Percentiles rank a stretch among this genome's conserved stretches.
These are phyloP conservation scores for Marchantia polymorpha DNA, from an alignment of 225 moss, liverwort and hornwort genomes.

Conservation along the genomic window DNA sequence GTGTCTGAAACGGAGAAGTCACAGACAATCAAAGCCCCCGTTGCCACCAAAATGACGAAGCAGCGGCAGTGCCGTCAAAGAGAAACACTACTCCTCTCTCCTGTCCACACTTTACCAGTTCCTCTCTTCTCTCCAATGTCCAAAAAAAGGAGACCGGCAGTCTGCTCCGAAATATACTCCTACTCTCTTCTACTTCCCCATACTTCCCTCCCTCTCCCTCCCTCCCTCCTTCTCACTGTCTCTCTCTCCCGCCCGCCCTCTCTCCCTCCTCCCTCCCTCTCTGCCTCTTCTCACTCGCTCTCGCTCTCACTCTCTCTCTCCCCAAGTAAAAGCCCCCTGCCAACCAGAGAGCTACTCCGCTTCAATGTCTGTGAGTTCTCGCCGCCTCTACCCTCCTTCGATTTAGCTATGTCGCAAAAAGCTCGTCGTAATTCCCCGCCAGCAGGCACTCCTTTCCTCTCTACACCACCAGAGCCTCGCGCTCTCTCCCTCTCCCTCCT, in stretches of 20 bases:
- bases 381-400: slow-evolving; percentile 14
- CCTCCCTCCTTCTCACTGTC: neutral
- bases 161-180: slow-evolving; percentile 17
- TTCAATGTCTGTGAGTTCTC: slow-evolving; percentile 1
- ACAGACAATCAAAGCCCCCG: neutral
- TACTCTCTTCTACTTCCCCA: slow-evolving; percentile 9
- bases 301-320: slow-evolving; percentile 3
- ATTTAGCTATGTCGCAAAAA: slow-evolving; percentile 22
- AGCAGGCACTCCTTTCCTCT: slow-evolving; percentile 10
- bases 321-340: neutral
- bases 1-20: slow-evolving; percentile 4
- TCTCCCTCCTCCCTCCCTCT: neutral
- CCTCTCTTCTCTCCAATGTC: neutral
- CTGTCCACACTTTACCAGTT: neutral
- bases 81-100: neutral
- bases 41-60: slow-evolving; percentile 18
- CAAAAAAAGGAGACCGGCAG: neutral
- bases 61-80: slow-evolving; percentile 17
- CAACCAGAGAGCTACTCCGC: slow-evolving; percentile 5
- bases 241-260: slow-evolving; percentile 7
- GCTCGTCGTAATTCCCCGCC: slow-evolving; percentile 17
- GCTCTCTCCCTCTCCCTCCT: neutral
- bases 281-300: neutral
- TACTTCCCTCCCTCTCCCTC: neutral
- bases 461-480: neutral